Percentiles rank a stretch among this genome's conserved stretches.
These are phyloP conservation scores for Polytrichum formosum DNA, from an alignment of 225 moss, liverwort and hornwort species.

Conservation along the genomic window DNA sequence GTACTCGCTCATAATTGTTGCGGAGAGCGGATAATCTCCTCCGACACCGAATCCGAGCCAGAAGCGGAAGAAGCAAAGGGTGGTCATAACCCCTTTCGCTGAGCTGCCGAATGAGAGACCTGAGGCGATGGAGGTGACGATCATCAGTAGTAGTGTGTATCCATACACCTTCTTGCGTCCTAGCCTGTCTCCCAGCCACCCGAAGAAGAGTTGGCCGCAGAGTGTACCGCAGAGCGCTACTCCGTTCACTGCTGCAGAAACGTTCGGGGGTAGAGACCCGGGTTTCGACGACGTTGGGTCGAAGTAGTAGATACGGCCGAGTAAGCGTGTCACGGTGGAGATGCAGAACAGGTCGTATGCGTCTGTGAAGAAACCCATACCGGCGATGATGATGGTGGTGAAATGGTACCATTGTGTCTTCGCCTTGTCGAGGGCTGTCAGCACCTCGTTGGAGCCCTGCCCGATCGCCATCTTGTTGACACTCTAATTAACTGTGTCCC, in stretches of 20 bases:
- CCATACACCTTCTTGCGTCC: conserved; percentile 50
- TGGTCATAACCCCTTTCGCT: conserved; percentile 47
- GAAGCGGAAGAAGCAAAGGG: conserved; percentile 52
- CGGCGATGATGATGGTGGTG: conserved; percentile 42
- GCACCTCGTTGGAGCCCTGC: conserved; percentile 18
- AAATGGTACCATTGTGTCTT: conserved; percentile 54
- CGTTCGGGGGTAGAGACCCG: conserved; percentile 43
- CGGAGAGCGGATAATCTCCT: conserved; percentile 19
- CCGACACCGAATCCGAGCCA: conserved; percentile 35
- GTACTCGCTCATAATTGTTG: conserved; percentile 46
- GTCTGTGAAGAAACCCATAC: conserved; percentile 49
- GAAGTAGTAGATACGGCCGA: conserved; percentile 40
- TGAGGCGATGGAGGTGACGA: conserved; percentile 29
- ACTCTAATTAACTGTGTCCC: too few relatives aligned
- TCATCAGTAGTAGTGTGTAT: conserved; percentile 50
- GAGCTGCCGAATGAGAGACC: conserved; percentile 46
- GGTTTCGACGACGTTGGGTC: conserved; percentile 19
- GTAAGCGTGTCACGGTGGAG: conserved; percentile 34
- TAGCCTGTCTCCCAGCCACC: conserved; percentile 41
- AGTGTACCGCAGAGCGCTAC: conserved; percentile 51
- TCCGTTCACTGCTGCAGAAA: conserved; percentile 46
- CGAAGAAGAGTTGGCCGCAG: conserved; percentile 49
- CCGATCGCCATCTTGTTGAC: conserved; percentile 3
- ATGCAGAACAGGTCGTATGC: conserved; percentile 55
- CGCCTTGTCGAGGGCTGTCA: conserved; percentile 34